Conservation (phyloP, 1,284 basidiomycete genomes). For the Somion occarium region DNA sequence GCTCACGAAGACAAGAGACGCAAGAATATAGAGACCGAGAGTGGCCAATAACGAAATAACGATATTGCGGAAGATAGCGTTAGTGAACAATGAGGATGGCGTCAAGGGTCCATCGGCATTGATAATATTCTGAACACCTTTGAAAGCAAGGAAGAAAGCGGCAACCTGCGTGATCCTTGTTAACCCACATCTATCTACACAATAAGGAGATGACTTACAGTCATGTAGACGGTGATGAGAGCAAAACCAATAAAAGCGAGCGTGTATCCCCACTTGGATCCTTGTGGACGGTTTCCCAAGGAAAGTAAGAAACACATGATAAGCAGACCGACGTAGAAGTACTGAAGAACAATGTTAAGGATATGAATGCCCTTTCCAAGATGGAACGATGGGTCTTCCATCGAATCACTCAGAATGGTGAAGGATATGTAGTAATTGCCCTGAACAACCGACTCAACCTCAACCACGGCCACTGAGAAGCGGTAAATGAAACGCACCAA, state of each 20-base stretch:
- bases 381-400: constrained; percentile 60
- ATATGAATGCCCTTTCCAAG: constrained; percentile 56
- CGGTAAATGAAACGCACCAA: constrained; percentile 45
- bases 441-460: constrained; percentile 27
- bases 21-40: constrained; percentile 77
- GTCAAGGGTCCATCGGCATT: constrained; percentile 42
- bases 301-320: constrained; percentile 89
- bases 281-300: constrained; percentile 90
- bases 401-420: constrained; percentile 66
- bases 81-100: constrained; percentile 59
- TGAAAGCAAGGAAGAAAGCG: constrained; percentile 77
- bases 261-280: constrained; percentile 81
- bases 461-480: background rate
- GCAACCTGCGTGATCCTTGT: no score
- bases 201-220: constrained; percentile 41
- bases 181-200: constrained; percentile 4
- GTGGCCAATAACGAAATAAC: constrained; percentile 85
- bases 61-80: constrained; percentile 82
- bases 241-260: constrained; percentile 80
- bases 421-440: constrained; percentile 92
- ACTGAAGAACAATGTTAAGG: constrained; percentile 78
- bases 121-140: constrained; percentile 64
- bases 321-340: constrained; percentile 84
- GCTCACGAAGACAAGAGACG: constrained; percentile 81
- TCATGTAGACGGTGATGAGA: constrained; percentile 91